Conservation (phyloP, 345 rosid genomes). For the thale cress (Arabidopsis thaliana) region DNA sequence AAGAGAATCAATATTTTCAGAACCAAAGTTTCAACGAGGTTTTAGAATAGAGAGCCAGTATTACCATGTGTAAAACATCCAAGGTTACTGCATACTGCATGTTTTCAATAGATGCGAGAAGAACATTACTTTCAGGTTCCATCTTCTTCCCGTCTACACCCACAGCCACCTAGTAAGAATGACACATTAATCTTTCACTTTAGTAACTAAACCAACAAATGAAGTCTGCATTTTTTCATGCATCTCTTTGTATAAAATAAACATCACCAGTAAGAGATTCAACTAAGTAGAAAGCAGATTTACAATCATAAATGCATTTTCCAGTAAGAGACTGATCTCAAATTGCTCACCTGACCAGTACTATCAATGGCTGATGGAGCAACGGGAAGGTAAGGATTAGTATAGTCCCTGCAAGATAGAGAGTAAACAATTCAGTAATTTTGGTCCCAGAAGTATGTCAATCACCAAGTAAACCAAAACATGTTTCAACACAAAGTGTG, state of each 20-base stretch:
- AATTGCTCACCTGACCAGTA: conserved; percentile 60
- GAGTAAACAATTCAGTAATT: conserved; percentile 6
- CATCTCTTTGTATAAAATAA: neutral
- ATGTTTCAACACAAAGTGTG: conserved; percentile 12
- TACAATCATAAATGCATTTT: conserved; percentile 4
- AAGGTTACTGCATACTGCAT: conserved; percentile 99
- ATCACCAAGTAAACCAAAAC: conserved; percentile 25
- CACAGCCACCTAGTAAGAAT: conserved; percentile 59
- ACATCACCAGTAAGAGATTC: conserved; percentile 5
- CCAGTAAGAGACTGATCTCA: neutral
- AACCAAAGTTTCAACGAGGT: conserved; percentile 10
- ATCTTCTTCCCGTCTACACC: conserved; percentile 93
- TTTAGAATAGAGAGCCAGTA: neutral
- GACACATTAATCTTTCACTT: conserved; percentile 1
- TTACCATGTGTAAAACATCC: conserved; percentile 94
- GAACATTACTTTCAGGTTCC: conserved; percentile 98
- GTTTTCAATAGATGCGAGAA: conserved; percentile 98
- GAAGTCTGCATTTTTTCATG: conserved; percentile 5
- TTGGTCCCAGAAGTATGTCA: neutral
- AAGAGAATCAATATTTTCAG: conserved; percentile 8
- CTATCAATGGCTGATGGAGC: conserved; percentile 98
- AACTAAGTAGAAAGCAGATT: neutral
- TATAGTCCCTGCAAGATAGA: conserved; percentile 77
- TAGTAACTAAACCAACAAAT: neutral
- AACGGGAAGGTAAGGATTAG: conserved; percentile 94